Base-by-base conservation (phyloP, 495 filamentous ascomycete genomes). In the Penicillium herquei region DNA sequence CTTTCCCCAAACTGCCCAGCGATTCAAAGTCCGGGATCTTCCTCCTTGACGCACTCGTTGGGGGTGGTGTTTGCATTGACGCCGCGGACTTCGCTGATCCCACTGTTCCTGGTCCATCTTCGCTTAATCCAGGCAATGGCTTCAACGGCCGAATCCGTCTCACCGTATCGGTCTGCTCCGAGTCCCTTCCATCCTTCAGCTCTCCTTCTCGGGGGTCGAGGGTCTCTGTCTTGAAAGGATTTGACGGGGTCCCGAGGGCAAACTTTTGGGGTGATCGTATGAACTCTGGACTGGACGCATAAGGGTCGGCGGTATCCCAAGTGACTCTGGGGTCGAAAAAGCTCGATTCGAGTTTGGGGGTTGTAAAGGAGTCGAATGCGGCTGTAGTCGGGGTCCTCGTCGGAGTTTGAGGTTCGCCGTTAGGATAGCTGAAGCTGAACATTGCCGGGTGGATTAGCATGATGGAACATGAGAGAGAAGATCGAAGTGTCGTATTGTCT, bases 401-500 rank as follows among this genome's bases (percentile, higher is more conserved):
- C 18, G 88, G 88, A 53, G 88, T 91, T 51, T 86, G 86, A 68
- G 88, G 87, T 77, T 87, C 84, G 78, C 83, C 85, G 81, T 84
- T 84, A 70, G 84, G 81, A 79, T 87, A 84, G 80, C 80, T 87
- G 84, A 89, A 89, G 81, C 87, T 90, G 62, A 70, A 75, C 48
- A 67, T 64, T 62, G 66, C 52, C 11, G 72, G 65, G 48, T 73
- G 62, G 52, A 68, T 75, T 62, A 78, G 72, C 63, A 69, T 70
- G 61, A 69, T 72, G 31, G 41, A 46, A 37, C 39, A 48, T 11
- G 14, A 56, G 34, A 31, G 51, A 42, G 47, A 46, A 58, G 31
- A 49, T 10, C 9, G 21, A 39, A 32, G 18, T 26, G 21, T 26
- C 4, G 21, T 26, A 26, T 26, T 26, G 26, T 35, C 18, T 17